Evolutionary conservation across 2,329 filamentous ascomycete species (phyloP).

Genomic region (Clonostachys rhizophaga): DNA sequence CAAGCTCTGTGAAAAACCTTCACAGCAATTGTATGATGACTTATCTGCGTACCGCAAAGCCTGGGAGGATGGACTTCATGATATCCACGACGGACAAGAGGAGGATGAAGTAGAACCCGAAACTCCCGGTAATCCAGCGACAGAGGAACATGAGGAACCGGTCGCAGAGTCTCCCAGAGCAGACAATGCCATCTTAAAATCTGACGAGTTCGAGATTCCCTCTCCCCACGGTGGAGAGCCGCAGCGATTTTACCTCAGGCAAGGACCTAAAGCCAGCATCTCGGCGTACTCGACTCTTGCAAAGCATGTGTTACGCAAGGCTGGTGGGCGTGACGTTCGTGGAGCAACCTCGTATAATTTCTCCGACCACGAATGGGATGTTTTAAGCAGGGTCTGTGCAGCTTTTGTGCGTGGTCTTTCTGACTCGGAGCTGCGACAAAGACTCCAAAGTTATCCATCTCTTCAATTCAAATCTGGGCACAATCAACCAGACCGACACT

Average conservation of each 20-base stretch:
- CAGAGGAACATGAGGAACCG: not conserved
- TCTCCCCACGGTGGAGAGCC: slow-evolving; percentile 5
- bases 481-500: slow-evolving; percentile 28
- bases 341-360: slow-evolving; percentile 39
- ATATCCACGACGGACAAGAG: slow-evolving; percentile 15
- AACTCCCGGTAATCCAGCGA: too few relatives aligned
- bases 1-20: slow-evolving; percentile 74
- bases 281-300: slow-evolving; percentile 40
- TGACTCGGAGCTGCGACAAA: slow-evolving; percentile 36
- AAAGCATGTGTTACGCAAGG: slow-evolving; percentile 42
- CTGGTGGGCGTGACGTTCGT: slow-evolving; percentile 45
- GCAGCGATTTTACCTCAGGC: slow-evolving; percentile 27
- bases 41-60: slow-evolving; percentile 62
- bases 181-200: not conserved
- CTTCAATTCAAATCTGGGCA: slow-evolving; percentile 27
- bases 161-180: not conserved
- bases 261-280: slow-evolving; percentile 34
- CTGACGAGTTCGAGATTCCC: slow-evolving; percentile 12
- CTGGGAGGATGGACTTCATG: slow-evolving; percentile 60
- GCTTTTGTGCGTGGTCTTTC: slow-evolving; percentile 51
- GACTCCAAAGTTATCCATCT: slow-evolving; percentile 40
- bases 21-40: slow-evolving; percentile 51
- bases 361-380: slow-evolving; percentile 32
- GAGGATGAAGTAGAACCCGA: not conserved
- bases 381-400: slow-evolving; percentile 46